Conservation (phyloP, 2,329 filamentous ascomycete species). For the Colletotrichum abscissum region DNA sequence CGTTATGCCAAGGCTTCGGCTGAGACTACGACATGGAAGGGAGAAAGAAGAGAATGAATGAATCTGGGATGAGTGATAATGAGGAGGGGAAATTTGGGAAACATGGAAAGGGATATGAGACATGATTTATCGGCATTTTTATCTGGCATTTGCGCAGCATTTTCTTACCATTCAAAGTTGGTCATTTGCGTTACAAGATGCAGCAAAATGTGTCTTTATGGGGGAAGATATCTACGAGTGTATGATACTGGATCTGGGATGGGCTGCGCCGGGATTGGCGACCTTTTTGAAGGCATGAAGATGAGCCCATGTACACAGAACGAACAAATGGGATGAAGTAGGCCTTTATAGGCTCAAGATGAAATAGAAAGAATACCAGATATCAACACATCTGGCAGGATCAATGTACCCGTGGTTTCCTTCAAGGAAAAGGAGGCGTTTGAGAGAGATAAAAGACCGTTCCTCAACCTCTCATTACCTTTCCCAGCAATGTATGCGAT, state of each 20-base stretch:
- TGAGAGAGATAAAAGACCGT: background rate
- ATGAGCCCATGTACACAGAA: background rate
- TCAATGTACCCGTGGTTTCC: background rate
- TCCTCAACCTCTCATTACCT: background rate
- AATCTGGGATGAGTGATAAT: slow-evolving; percentile 17
- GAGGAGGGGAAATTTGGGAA: slow-evolving; percentile 7
- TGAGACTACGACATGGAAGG: background rate
- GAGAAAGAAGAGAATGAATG: background rate
- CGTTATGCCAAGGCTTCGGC: background rate
- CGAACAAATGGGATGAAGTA: background rate
- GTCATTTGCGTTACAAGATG: background rate
- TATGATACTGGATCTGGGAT: slow-evolving; percentile 6
- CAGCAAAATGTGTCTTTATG: background rate
- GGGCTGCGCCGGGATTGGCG: background rate
- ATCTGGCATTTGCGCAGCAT: slow-evolving; percentile 25
- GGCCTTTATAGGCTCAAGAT: background rate
- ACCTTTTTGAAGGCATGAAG: background rate
- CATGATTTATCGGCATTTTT: slow-evolving; percentile 25
- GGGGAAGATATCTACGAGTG: slow-evolving; percentile 24
- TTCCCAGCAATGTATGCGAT: no score
- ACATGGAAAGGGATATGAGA: slow-evolving; percentile 5
- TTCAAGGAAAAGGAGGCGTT: background rate
- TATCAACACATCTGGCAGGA: background rate
- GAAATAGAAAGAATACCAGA: background rate
- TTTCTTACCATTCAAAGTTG: background rate